Evolutionary conservation across 2,329 filamentous ascomycete genomes (phyloP), one percentile per base, ranked within the genome.

Genomic region (Westerdykella ornata): DNA sequence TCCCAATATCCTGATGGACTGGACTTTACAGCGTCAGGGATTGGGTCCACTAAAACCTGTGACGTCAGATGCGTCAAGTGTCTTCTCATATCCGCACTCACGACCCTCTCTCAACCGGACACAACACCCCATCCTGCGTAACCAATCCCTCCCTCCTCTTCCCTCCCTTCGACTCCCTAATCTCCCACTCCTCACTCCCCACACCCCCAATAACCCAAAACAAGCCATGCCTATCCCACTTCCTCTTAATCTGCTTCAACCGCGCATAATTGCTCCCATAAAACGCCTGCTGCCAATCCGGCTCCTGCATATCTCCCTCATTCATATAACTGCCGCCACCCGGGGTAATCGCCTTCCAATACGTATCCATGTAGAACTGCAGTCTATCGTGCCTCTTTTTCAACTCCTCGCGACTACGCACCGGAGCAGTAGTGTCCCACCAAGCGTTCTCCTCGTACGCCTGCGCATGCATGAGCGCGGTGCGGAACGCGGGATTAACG

Each of bases 241-340:
- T 39, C 38, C 37, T 41, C 49, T 60, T 62, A 1, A 61, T 42
- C 3, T 15, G 31, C n/a, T 37, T 11, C 40, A 63, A 38, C 20
- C 46, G 30, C 30, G 20, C 44, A 44, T 61, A 62, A 38, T 60
- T 53, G 1, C 11, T 22, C 19, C 59, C 57, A 33, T 44, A 63
- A 33, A 58, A 60, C 3, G 44, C 48, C 1, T 47, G 20, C 39
- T 55, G 52, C 49, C 50, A 62, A 18, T 43, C 41, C 44, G 46
- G 45, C 35, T 56, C 54, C 48, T 57, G 55, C 43, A 52, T 52
- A 47, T 60, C 56, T 9, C 54, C 56, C 18, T 60, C 59, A 37
- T 59, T 59, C 29, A 56, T 47, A 47, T 60, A 60, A 38, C 46
- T 48, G 31, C 57, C 55, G 26, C 44, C 41, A 5, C 46, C 50